Evolutionary conservation across 192 early-diverging fungal genomes (phyloP), one percentile per base, ranked within the genome.

Genomic region (Podila epicladia): DNA sequence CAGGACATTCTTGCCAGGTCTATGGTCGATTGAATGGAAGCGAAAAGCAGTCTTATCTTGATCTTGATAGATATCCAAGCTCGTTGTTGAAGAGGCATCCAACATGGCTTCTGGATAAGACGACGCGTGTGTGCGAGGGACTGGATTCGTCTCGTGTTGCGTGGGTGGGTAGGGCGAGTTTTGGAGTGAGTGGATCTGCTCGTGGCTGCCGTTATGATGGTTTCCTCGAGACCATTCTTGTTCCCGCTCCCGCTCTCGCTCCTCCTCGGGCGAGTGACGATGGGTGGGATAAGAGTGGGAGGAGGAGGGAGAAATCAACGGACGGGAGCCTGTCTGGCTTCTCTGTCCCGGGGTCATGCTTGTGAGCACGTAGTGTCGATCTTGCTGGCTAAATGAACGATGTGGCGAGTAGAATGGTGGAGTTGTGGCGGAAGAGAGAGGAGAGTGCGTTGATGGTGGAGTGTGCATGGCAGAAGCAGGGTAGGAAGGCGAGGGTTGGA

Each of bases 281-380:
- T 55, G 53, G 24, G 53, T 26, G 26, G 53, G 53, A 55, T 55
- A 55, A 22, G 53, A 55, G 20, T 55, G 53, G 24, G 24, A 55
- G 20, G 53, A 24, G 29, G 29, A 29, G 19, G 53, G 53, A n/a
- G 53, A 55, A 26, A 9, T 24, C 53, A 55, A 24, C 7, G 53
- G 22, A 9, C 9, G 53, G 24, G 24, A 26, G 22, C n/a, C n/a
- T 17, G 19, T n/a, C 19, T 55, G 53, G 24, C 9, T 55, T 26
- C 24, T n/a, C 53, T 26, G 53, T 55, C 53, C 53, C 53, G 53
- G 53, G 17, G 53, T 55, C n/a, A 55, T 26, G 24, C 53, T 55
- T 55, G 53, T 55, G n/a, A 55, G 53, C 20, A 55, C 53, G 26
- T 55, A 55, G 22, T 55, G 53, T 19, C 53, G 53, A n/a, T 55